Percentiles rank a stretch among this genome's conserved stretches.
Evolutionary conservation across 1,139 yeast species (phyloP).

Genomic region (Hemisphaericaspora xylofermentans): DNA sequence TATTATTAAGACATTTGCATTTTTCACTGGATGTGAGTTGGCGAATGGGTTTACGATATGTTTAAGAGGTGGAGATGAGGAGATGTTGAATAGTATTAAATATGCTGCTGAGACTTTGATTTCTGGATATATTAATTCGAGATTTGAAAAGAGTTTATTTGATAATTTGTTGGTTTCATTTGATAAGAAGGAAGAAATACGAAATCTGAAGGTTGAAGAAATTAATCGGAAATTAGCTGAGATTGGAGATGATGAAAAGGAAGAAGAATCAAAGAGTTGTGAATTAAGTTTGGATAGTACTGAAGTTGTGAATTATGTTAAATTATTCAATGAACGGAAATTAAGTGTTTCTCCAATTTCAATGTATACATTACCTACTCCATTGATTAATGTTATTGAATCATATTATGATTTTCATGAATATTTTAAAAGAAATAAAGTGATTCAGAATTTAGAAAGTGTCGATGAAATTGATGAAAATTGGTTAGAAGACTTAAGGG

Average conservation of each 20-base stretch:
- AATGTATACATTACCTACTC: conserved; percentile 62
- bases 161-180: conserved; percentile 26
- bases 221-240: conserved; percentile 12
- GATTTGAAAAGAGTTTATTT: conserved; percentile 77
- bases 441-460: conserved; percentile 22
- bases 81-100: conserved; percentile 63
- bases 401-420: conserved; percentile 47
- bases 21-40: conserved; percentile 72
- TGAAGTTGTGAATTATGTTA: conserved; percentile 49
- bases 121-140: conserved; percentile 71
- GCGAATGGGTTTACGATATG: conserved; percentile 80
- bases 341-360: conserved; percentile 79
- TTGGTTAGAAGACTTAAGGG: conserved; percentile 27
- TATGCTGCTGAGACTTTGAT: conserved; percentile 79
- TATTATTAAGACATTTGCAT: conserved; percentile 67
- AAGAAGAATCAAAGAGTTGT: conserved; percentile 10
- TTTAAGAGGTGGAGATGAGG: conserved; percentile 72
- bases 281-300: conserved; percentile 26
- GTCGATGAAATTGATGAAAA: conserved; percentile 22
- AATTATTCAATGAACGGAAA: conserved; percentile 47
- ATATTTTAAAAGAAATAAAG: conserved; percentile 27
- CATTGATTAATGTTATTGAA: conserved; percentile 54
- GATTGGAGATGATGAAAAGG: conserved; percentile 8
- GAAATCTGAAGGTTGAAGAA: conserved; percentile 14
- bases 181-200: conserved; percentile 46